A percentile compares a stretch with the other conserved stretches of the same genome.
These are phyloP conservation scores for Canavalia ensiformis DNA, from an alignment of 306 rosid genomes.

Conservation along the genomic window DNA sequence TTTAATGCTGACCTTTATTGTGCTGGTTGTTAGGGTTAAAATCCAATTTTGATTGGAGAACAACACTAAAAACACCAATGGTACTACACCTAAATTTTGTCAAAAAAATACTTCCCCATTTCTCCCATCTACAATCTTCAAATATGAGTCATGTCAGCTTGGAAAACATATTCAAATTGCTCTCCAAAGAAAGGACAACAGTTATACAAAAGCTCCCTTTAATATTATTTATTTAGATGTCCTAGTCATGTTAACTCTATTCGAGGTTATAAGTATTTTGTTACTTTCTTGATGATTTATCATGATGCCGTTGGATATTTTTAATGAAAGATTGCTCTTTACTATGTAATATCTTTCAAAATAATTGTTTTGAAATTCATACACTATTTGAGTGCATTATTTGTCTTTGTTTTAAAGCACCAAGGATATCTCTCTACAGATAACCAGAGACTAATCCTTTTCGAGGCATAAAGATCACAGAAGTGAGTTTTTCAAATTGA, in stretches of 20 bases:
- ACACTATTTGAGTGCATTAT: background rate
- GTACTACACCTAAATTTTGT: no score
- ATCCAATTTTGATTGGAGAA: no score
- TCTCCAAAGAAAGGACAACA: background rate
- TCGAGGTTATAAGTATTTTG: background rate
- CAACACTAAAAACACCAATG: no score
- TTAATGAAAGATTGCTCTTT: background rate
- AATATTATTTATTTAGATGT: background rate
- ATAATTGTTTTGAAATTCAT: background rate
- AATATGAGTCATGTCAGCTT: background rate
- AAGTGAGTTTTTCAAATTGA: background rate
- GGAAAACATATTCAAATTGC: background rate
- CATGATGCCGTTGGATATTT: background rate
- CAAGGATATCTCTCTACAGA: background rate
- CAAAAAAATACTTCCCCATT: background rate
- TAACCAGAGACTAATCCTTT: background rate
- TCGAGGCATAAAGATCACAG: background rate
- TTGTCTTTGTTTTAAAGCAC: background rate
- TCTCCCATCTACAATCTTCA: background rate
- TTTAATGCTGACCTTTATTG: no score
- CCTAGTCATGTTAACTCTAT: background rate
- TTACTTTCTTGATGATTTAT: background rate
- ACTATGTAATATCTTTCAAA: background rate
- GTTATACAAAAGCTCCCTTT: background rate
- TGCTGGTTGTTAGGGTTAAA: no score